Evolutionary conservation across 345 rosid species (phyloP).

Genomic region (Raphanus raphanistrum): DNA sequence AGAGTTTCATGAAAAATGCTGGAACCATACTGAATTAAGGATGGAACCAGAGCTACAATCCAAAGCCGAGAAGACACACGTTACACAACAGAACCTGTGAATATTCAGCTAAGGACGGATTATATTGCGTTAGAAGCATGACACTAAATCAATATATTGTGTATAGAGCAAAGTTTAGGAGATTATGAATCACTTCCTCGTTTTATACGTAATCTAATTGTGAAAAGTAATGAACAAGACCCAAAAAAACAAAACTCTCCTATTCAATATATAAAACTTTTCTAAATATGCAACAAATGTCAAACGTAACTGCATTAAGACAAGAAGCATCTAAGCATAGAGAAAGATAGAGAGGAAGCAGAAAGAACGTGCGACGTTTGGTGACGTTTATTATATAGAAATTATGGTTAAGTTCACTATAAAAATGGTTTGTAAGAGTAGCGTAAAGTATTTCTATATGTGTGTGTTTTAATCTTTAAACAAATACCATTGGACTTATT

Average conservation of each 20-base stretch:
- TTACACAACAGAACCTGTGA: background rate
- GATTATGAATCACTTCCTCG: background rate
- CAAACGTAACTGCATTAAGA: background rate
- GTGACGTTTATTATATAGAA: background rate
- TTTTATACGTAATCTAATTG: background rate
- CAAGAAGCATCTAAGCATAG: background rate
- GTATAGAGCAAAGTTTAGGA: background rate
- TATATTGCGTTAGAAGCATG: slow-evolving; percentile 9
- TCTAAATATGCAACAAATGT: background rate
- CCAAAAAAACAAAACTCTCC: background rate
- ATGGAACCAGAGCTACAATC: background rate
- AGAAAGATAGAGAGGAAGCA: background rate
- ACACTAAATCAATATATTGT: slow-evolving; percentile 3
- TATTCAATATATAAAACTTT: background rate
- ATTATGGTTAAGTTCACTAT: background rate
- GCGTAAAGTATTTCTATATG: background rate
- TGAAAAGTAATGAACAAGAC: background rate
- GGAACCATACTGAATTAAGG: background rate
- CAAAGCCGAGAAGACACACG: background rate
- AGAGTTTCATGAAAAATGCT: slow-evolving; percentile 1
- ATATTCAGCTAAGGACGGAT: background rate
- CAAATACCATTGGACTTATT: background rate
- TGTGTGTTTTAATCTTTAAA: background rate
- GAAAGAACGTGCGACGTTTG: background rate
- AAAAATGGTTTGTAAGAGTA: background rate